phyloP scores from a whole-genome alignment of 768 basidiomycete species.

The Neoboletus magnificus region DNA sequence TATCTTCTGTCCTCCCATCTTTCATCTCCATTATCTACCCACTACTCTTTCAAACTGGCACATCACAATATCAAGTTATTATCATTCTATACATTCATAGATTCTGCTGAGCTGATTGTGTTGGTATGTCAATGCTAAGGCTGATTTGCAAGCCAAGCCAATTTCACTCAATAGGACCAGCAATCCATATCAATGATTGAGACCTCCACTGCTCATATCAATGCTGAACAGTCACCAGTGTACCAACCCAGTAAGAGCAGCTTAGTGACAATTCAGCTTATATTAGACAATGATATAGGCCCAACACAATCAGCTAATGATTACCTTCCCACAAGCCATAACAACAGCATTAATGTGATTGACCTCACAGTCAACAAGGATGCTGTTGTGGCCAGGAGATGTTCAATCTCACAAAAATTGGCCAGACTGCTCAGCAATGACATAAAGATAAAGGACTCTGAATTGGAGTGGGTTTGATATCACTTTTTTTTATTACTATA shows the following conservation, averaged over 20 bases:
- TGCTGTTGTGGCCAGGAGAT: too few species aligned
- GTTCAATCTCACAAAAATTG: background rate
- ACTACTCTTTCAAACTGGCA: background rate
- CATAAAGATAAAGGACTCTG: background rate
- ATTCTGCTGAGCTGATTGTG: background rate
- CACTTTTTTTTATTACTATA: too few species aligned
- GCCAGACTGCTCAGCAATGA: background rate
- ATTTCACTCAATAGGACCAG: too few species aligned
- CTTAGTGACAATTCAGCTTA: too few species aligned
- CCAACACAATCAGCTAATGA: too few species aligned
- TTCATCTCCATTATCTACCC: background rate
- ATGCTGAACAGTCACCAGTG: too few species aligned
- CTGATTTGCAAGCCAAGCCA: background rate
- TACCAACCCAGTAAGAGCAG: too few species aligned
- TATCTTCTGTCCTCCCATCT: background rate
- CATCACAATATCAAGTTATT: background rate
- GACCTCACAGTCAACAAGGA: background rate
- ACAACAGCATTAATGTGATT: background rate
- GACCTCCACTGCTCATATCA: too few species aligned
- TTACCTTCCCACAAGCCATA: background rate
- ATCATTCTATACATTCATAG: background rate
- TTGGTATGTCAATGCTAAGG: background rate
- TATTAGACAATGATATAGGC: too few species aligned
- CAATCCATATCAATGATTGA: too few species aligned
- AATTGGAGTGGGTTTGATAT: too few species aligned